Evolutionary conservation across 768 basidiomycete genomes (phyloP).

Genomic region (Pilatotrama ljubarskyi): DNA sequence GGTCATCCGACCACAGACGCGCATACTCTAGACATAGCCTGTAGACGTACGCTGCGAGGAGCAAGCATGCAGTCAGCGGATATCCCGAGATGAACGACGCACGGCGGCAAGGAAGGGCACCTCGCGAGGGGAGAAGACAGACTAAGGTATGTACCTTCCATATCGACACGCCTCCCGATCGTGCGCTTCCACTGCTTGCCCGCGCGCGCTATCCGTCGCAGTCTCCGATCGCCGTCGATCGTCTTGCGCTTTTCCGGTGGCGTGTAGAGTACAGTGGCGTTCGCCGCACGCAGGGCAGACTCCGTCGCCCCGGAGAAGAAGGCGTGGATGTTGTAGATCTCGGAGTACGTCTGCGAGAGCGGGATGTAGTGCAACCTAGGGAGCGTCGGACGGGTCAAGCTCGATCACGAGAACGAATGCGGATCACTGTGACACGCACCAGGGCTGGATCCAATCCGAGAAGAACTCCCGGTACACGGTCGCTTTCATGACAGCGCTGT

Average conservation of each 20-base stretch:
- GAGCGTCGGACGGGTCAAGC: neutral
- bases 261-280: conserved; percentile 44
- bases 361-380: conserved; percentile 93
- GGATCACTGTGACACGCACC: conserved; percentile 43
- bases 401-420: neutral
- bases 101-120: neutral
- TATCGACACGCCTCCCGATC: conserved; percentile 80
- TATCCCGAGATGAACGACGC: neutral
- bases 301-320: conserved; percentile 88
- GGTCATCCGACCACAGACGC: conserved; percentile 79
- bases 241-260: conserved; percentile 38
- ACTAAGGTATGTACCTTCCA: conserved; percentile 71
- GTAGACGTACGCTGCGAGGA: conserved; percentile 73
- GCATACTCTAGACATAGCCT: conserved; percentile 89
- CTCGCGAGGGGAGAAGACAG: neutral
- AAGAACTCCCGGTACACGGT: conserved; percentile 93
- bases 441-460: conserved; percentile 90
- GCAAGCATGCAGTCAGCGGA: conserved; percentile 18
- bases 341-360: conserved; percentile 78
- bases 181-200: conserved; percentile 93
- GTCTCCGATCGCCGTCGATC: conserved; percentile 66
- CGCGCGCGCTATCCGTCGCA: conserved; percentile 83
- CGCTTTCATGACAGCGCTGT: conserved; percentile 87
- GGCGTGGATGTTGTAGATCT: conserved; percentile 91
- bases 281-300: conserved; percentile 54